Evolutionary conservation across 805 yeast genomes (phyloP), one percentile per base, ranked within the genome.

Genomic region (Metschnikowia kunwiensis): DNA sequence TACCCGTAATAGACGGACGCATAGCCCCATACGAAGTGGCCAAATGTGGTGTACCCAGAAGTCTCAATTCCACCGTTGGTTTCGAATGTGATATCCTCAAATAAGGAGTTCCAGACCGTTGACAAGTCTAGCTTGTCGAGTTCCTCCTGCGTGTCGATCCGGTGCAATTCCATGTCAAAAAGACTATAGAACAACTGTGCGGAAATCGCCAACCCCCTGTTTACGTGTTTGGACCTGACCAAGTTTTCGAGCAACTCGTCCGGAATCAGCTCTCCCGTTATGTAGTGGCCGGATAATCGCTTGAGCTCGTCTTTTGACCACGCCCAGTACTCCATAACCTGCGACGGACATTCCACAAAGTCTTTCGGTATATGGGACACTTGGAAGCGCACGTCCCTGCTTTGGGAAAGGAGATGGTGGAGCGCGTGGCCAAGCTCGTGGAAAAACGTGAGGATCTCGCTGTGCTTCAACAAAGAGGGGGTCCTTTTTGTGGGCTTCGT

Each of bases 391-490:
- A 82, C 70, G 47, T 74, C 77, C 38, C 65, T 66, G 19, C 89
- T 80, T 43, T 72, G 66, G 10, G 89, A 85, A 37, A 86, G 70
- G 28, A 85, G 60, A 46, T 78, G 82, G 60, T 86, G 95, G 39
- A 86, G 81, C 40, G 94, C 95, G 54, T 86, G 95, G 21, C 95
- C 95, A 46, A 86, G 70, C 59, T 86, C 95, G 55, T 86, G 95
- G 79, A 86, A 86, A 48, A 86, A 81, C 0, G 94, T 86, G 15
- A 78, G 78, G 11, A 86, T 85, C 55, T 86, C 94, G 45, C 68
- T 68, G 56, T 86, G 95, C 51, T 80, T 80, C 50, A 86, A 70
- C 47, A 86, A 66, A 1, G 88, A 76, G 13, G 91, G 93, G 54
- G 78, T 82, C 16, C 68, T 75, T 10, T 65, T 60, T 5, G 81